phyloP scores from a whole-genome alignment of 1,284 basidiomycete species.

The Malassezia globosa region DNA sequence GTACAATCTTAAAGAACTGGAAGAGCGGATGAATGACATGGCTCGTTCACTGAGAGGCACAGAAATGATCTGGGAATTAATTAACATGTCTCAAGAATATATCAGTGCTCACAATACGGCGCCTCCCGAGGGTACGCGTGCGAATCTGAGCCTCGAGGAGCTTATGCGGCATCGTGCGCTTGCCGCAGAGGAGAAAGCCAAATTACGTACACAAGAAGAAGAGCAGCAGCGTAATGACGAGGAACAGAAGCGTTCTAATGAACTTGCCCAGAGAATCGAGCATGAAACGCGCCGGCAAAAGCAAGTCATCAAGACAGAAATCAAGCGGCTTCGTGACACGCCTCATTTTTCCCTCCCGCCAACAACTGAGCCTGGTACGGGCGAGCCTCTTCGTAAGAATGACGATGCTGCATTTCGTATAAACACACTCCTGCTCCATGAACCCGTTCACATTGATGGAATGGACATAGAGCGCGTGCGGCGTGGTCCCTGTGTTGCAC shows the following conservation, averaged over 20 bases:
- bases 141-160: conserved; percentile 36
- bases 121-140: conserved; percentile 18
- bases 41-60: conserved; percentile 35
- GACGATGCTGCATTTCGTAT: conserved; percentile 2
- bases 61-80: conserved; percentile 48
- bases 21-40: conserved; percentile 22
- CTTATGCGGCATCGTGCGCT: conserved; percentile 33
- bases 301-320: conserved; percentile 24
- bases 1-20: conserved; percentile 21
- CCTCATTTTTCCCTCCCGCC: background rate
- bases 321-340: conserved; percentile 6
- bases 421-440: background rate
- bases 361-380: background rate
- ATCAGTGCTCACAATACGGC: conserved; percentile 30
- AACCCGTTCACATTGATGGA: background rate
- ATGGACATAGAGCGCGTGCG: background rate
- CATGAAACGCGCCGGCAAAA: conserved; percentile 29
- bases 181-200: conserved; percentile 24
- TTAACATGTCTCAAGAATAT: conserved; percentile 33
- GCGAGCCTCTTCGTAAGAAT: background rate
- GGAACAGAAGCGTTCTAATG: conserved; percentile 20
- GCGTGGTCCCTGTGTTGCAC: conserved; percentile 27
- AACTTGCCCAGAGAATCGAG: conserved; percentile 32
- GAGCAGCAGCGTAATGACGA: conserved; percentile 21
- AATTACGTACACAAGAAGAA: conserved; percentile 7